Evolutionary conservation across 1,139 yeast species (phyloP).

Genomic region (Hemisphaericaspora lyxosophila): DNA sequence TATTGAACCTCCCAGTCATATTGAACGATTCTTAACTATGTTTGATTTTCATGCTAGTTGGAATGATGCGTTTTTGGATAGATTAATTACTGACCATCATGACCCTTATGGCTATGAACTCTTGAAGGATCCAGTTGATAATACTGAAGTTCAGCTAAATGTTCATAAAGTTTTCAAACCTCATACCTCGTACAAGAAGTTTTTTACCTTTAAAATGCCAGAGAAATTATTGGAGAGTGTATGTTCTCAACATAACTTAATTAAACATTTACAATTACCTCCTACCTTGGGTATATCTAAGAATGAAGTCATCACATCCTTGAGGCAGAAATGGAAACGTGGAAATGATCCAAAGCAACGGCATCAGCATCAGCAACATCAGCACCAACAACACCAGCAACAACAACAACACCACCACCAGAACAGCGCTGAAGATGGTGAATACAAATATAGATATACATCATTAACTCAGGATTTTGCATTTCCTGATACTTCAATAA

Average conservation of each 20-base stretch:
- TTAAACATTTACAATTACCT: constrained; percentile 37
- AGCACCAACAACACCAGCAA: not conserved
- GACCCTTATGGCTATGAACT: constrained; percentile 25
- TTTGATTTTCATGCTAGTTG: constrained; percentile 45
- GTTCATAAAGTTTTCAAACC: constrained; percentile 31
- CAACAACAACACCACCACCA: not conserved
- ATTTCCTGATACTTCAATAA: constrained; percentile 31
- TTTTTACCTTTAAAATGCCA: constrained; percentile 41
- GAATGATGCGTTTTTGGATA: constrained; percentile 38
- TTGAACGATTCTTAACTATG: constrained; percentile 32
- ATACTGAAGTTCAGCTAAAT: constrained; percentile 28
- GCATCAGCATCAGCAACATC: not conserved
- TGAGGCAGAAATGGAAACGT: constrained; percentile 29
- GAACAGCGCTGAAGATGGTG: not conserved
- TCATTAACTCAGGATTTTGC: constrained; percentile 32
- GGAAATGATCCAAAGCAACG: constrained; percentile 1
- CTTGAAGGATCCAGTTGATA: constrained; percentile 33
- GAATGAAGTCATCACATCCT: constrained; percentile 26
- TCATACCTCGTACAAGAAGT: constrained; percentile 37
- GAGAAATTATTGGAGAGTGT: constrained; percentile 36
- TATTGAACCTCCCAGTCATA: constrained; percentile 13
- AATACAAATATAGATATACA: constrained; percentile 18
- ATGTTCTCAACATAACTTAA: constrained; percentile 37
- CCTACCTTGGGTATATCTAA: constrained; percentile 36
- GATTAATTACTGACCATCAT: constrained; percentile 27